Evolutionary conservation across 441 rosid species (phyloP), one percentile per base, ranked within the genome.

Genomic region (Bruguiera hainesii): DNA sequence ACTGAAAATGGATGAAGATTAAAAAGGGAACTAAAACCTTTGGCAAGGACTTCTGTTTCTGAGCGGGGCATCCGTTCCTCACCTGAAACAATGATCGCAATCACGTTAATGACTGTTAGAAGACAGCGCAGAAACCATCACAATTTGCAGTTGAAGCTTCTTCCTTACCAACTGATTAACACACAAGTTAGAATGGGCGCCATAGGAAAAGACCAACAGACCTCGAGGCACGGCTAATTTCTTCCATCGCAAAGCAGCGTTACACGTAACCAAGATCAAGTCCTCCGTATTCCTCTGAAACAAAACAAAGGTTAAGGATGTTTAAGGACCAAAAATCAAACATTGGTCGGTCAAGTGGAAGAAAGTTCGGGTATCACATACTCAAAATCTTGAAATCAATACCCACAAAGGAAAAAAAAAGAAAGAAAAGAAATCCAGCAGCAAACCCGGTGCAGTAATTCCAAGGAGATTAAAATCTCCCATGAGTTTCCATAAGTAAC

Each of bases 231-330:
- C 91, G 87, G 64, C 97, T 91, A 73, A 94, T 78, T 79, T 91
- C 97, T 75, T 94, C 99, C 91, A 94, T 71, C 3, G 96, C 97
- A 77, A 91, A 78, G 73, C 99, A 91, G 67, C 91, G 98, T 73
- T 88, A 94, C 81, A 91, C 79, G 77, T 94, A 94, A 76, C 98
- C 98, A 74, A 94, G 99, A 65, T 98, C 97, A 74, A 94, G 83
- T 57, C 99, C 98, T 76, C 99, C 99, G 74, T 87, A 87, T 74
- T 85, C 98, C 96, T 88, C 99, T 91, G 58, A 33, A 33, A 64
- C 79, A 55, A 55, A 70, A 37, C 70, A 75, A 5, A 33, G 37
- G 8, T 33, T 33, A 33, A 5, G 8, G 37, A 33, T 33, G 7
- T 33, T 33, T 33, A 33, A 6, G 37, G 37, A 16, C 48, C 66